Conservation (phyloP, 2,329 filamentous ascomycete genomes). For the Fusarium avenaceum region DNA sequence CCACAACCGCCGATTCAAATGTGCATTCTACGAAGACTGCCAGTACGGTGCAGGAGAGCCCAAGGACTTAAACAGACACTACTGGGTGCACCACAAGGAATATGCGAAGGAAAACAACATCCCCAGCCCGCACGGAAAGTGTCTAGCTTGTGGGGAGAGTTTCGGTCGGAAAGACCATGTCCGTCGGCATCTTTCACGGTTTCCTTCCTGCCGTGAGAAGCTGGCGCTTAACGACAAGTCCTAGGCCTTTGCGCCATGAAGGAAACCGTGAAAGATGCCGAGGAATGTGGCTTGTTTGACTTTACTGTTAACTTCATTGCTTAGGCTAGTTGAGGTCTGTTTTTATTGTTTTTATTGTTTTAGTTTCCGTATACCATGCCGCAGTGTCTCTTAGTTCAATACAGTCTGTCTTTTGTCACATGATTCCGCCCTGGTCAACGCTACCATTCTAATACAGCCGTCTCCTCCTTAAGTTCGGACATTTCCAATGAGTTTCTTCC, state of each 20-base stretch:
- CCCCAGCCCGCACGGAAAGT: not conserved
- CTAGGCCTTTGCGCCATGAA: not conserved
- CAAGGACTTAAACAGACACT: slow-evolving; percentile 30
- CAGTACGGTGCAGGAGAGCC: not conserved
- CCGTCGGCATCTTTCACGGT: slow-evolving; percentile 22
- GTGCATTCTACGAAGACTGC: slow-evolving; percentile 8
- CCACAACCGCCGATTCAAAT: slow-evolving; percentile 20
- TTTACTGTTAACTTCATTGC: not conserved
- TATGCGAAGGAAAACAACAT: slow-evolving; percentile 14
- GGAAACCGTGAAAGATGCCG: not conserved
- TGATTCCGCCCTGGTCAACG: not conserved
- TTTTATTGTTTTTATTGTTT: not conserved
- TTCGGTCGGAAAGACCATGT: slow-evolving; percentile 27
- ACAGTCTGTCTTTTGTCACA: not conserved
- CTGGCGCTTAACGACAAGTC: slow-evolving; percentile 15
- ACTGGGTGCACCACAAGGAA: slow-evolving; percentile 19
- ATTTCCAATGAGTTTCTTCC: not conserved
- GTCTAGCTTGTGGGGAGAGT: slow-evolving; percentile 3
- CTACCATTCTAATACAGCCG: not conserved
- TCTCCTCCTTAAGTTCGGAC: not conserved
- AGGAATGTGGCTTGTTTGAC: not conserved
- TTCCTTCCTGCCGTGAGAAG: slow-evolving; percentile 26
- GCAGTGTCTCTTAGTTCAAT: not conserved
- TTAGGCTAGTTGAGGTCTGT: not conserved
- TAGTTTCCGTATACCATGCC: not conserved